A percentile compares a stretch with the other conserved stretches of the same genome.
Evolutionary conservation across 176 grass and related monocot species (phyloP).

Genomic region (Metroxylon sagu): DNA sequence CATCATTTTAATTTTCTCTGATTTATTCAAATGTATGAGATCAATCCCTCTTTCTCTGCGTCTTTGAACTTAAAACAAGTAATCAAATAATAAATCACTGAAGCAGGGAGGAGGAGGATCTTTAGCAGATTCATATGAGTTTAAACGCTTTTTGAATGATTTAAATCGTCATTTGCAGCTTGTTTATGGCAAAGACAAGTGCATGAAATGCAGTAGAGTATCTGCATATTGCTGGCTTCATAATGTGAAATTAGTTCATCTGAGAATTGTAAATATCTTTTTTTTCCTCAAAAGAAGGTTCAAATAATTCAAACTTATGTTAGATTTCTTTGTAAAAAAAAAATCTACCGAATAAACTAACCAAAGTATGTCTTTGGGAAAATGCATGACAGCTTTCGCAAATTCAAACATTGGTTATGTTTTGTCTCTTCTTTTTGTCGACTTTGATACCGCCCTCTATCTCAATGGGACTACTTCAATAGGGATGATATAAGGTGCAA

Average conservation of each 20-base stretch:
- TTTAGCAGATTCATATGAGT: slow-evolving; percentile 33
- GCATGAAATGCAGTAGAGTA: slow-evolving; percentile 15
- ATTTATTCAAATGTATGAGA: too few relatives aligned
- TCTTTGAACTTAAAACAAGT: too few relatives aligned
- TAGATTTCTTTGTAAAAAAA: slow-evolving; percentile 55
- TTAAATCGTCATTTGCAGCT: slow-evolving; percentile 45
- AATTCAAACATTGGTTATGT: too few relatives aligned
- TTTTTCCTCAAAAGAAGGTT: not conserved
- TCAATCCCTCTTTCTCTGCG: too few relatives aligned
- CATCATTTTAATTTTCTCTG: too few relatives aligned
- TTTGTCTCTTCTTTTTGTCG: too few relatives aligned
- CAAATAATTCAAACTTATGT: slow-evolving; percentile 34
- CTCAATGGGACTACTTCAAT: too few relatives aligned
- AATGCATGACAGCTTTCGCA: not conserved
- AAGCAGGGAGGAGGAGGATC: slow-evolving; percentile 50
- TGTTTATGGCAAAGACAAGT: slow-evolving; percentile 22
- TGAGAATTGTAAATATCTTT: not conserved
- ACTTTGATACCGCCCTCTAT: too few relatives aligned
- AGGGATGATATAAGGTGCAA: too few relatives aligned
- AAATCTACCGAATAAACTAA: slow-evolving; percentile 76
- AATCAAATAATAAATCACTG: slow-evolving; percentile 16
- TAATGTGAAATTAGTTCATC: not conserved
- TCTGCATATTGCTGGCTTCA: not conserved
- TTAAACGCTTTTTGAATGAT: slow-evolving; percentile 63
- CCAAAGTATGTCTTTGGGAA: slow-evolving; percentile 85